Conservation (phyloP, 371 early-diverging fungal genomes). For the Nematocida sp. region DNA sequence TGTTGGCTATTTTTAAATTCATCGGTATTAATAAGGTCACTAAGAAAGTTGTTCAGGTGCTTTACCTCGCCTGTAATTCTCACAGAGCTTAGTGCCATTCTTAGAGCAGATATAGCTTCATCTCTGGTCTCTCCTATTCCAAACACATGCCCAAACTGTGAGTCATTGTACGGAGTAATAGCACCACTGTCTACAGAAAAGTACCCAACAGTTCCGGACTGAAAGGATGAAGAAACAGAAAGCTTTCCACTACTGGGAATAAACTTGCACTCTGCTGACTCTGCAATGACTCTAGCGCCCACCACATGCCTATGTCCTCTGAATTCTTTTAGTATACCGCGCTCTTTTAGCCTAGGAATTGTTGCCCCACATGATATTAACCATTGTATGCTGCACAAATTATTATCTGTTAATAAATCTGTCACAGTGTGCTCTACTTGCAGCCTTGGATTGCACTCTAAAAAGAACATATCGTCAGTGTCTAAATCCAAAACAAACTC, state of each 20-base stretch:
- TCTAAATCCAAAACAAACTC: constrained; percentile 87
- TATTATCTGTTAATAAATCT: constrained; percentile 92
- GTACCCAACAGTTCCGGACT: constrained; percentile 92
- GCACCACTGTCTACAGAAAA: constrained; percentile 89
- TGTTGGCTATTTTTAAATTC: constrained; percentile 28
- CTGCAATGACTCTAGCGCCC: constrained; percentile 94
- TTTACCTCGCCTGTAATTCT: constrained; percentile 41
- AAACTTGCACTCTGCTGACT: constrained; percentile 95
- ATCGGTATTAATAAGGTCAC: constrained; percentile 31
- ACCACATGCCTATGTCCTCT: constrained; percentile 78
- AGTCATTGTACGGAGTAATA: constrained; percentile 93
- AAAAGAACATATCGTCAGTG: constrained; percentile 82
- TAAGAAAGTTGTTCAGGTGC: constrained; percentile 49
- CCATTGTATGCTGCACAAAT: constrained; percentile 90
- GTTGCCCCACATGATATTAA: constrained; percentile 79
- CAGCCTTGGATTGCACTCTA: constrained; percentile 92
- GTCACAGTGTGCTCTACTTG: constrained; percentile 99
- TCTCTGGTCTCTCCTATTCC: constrained; percentile 84
- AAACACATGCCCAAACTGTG: constrained; percentile 97
- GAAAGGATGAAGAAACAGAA: constrained; percentile 86
- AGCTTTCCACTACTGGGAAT: constrained; percentile 89
- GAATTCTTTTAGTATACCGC: constrained; percentile 1
- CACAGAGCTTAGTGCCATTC: constrained; percentile 34
- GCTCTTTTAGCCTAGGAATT: constrained; percentile 9
- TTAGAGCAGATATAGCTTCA: constrained; percentile 42